A percentile compares a stretch with the other conserved stretches of the same genome.
phyloP scores from a whole-genome alignment of 2,329 filamentous ascomycete genomes.

The Teratosphaeria destructans region DNA sequence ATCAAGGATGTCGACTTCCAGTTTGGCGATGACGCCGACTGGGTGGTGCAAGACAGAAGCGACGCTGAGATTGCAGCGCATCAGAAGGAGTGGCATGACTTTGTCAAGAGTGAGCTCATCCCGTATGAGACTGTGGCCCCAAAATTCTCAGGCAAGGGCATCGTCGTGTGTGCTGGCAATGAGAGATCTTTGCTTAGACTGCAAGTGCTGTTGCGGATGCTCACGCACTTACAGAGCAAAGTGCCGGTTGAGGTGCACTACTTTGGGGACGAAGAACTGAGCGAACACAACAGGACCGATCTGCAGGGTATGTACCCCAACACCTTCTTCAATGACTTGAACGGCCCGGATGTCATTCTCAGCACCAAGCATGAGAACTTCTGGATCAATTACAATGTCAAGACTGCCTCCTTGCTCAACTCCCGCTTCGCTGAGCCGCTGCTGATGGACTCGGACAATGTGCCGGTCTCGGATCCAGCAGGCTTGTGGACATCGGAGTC shows the following conservation, averaged over 20 bases:
- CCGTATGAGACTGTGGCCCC: conserved; percentile 10
- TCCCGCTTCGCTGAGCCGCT: conserved; percentile 27
- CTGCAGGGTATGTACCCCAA: conserved; percentile 11
- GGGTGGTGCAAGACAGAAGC: conserved; percentile 1
- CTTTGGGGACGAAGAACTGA: conserved; percentile 19
- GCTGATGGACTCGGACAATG: conserved; percentile 29
- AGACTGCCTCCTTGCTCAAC: conserved; percentile 27
- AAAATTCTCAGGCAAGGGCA: conserved; percentile 20
- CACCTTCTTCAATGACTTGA: conserved; percentile 23
- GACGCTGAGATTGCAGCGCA: conserved; percentile 10
- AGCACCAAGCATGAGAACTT: conserved; percentile 10
- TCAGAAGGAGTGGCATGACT: conserved; percentile 13
- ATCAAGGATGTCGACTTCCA: conserved; percentile 2
- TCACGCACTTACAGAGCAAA: conserved; percentile 10
- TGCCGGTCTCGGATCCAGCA: conserved; percentile 23
- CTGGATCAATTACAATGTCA: conserved; percentile 24
- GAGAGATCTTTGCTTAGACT: conserved; percentile 16
- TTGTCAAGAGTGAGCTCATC: conserved; percentile 11
- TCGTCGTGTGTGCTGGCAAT: conserved; percentile 24
- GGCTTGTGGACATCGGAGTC: conserved; percentile 19
- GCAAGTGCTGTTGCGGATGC: conserved; percentile 8
- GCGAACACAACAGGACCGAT: conserved; percentile 6
- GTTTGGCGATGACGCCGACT: conserved; percentile 2
- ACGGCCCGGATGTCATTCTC: conserved; percentile 12
- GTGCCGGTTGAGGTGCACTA: conserved; percentile 25